Base-by-base conservation (phyloP, 2,329 filamentous ascomycete species). In the Colletotrichum sojae region DNA sequence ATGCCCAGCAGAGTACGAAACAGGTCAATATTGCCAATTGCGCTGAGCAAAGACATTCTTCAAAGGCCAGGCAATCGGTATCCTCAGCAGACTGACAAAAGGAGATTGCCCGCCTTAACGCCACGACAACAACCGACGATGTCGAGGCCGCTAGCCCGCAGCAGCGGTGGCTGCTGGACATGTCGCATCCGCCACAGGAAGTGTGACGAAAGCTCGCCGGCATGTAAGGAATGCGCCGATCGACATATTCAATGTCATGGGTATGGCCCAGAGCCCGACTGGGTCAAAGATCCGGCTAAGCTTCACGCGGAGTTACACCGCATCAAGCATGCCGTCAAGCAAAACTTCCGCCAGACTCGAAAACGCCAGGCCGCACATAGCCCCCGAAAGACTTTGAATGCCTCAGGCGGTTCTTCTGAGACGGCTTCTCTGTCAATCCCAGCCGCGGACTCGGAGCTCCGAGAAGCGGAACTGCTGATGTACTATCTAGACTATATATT, bases 241-340 rank as follows among this genome's bases (percentile, higher is more conserved):
- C 62, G 74, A 0, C 59, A 62, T 4, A 75, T 77, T 6, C 63
- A 59, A 2, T 77, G 75, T 45, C 71, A 77, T 39, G 75, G 75
- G 4, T 77, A 77, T 31, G 78, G 76, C 0, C 72, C 77, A 2
- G 78, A 79, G 72, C 80, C 81, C 2, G 70, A 71, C 2, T 82
- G 79, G 78, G 77, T 80, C 49, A 77, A 79, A 56, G 68, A 67
- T 31, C 59, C 64, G 3, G 13, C 25, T n/a, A 67, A 73, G 62
- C 69, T 80, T 20, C 78, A 80, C 46, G 73, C 74, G 63, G 75
- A 75, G 46, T 52, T 76, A 0, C 63, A 55, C 1, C 71, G 72
- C 1, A 76, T 77, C 63, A 77, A 77, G 36, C 45, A 45, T 6
- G 70, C 59, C 0, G 73, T 77, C 6, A 76, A 76, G 56, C 51